Conservation (phyloP, 1,284 basidiomycete species). For the Sanghuangporus weigelae region DNA sequence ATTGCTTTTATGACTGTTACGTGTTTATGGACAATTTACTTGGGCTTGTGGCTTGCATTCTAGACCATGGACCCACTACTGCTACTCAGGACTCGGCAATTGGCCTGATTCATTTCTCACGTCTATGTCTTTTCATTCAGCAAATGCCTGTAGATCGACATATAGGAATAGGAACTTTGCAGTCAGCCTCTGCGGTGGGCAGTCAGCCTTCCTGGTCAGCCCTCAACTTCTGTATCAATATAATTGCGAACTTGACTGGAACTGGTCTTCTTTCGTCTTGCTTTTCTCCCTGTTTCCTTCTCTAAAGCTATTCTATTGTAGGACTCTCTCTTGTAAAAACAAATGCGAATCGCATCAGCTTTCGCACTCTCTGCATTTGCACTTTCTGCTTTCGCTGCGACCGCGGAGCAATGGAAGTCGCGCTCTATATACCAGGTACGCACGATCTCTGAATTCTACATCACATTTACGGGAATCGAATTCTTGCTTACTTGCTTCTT, state of each 20-base stretch:
- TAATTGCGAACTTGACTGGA: background rate
- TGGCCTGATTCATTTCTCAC: too few species aligned
- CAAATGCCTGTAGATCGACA: too few species aligned
- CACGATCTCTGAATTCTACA: background rate
- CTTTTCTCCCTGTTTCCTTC: too few species aligned
- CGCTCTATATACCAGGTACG: slow-evolving; percentile 30
- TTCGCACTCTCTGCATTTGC: slow-evolving; percentile 6
- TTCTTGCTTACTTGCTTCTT: background rate
- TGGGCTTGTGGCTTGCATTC: too few species aligned
- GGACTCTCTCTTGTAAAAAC: background rate
- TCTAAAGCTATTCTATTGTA: too few species aligned
- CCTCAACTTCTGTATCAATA: background rate
- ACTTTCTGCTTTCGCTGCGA: slow-evolving; percentile 22
- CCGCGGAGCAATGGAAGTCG: slow-evolving; percentile 26
- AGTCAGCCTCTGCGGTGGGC: too few species aligned
- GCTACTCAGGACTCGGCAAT: too few species aligned
- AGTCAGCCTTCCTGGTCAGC: background rate
- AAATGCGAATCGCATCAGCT: background rate
- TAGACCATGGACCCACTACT: too few species aligned
- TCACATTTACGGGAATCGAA: background rate
- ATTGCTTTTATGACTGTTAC: too few species aligned
- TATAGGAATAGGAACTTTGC: too few species aligned
- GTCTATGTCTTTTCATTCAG: too few species aligned
- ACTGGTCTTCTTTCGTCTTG: background rate
- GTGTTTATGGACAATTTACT: too few species aligned